Evolutionary conservation across 2,329 filamentous ascomycete species (phyloP).

Genomic region (Epichloe hybrida): DNA sequence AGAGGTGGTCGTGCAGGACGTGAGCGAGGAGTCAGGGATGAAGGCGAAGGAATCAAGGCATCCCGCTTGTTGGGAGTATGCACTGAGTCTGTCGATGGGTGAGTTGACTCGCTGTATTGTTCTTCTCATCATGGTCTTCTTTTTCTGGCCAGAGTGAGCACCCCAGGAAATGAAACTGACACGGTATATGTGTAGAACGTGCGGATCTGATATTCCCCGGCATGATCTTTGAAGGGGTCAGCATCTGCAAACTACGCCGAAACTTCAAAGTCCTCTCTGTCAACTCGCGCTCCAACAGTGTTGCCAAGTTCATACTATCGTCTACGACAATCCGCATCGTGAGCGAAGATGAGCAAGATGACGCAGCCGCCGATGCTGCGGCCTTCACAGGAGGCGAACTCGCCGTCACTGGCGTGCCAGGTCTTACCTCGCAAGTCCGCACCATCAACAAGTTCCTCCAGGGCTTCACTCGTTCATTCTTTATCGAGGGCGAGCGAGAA

Average conservation of each 20-base stretch:
- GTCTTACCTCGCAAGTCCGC: conserved; percentile 49
- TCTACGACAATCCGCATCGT: conserved; percentile 26
- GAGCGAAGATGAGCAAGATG: conserved; percentile 14
- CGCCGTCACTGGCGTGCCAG: conserved; percentile 46
- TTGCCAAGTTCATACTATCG: conserved; percentile 29
- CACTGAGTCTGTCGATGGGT: conserved; percentile 22
- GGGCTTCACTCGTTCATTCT: conserved; percentile 33
- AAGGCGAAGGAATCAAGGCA: conserved; percentile 17
- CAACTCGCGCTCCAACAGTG: conserved; percentile 30
- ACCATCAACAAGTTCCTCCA: conserved; percentile 54
- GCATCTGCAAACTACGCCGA: conserved; percentile 17
- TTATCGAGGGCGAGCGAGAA: conserved; percentile 17
- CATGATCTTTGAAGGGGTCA: conserved; percentile 52
- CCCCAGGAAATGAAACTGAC: background rate
- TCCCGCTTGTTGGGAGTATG: conserved; percentile 22
- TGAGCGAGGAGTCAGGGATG: conserved; percentile 27
- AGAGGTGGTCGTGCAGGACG: conserved; percentile 47
- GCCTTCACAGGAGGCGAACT: conserved; percentile 20
- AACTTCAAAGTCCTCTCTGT: conserved; percentile 45
- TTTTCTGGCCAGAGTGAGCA: too few species aligned
- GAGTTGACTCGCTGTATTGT: conserved; percentile 2
- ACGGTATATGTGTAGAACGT: conserved; percentile 27
- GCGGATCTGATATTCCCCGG: conserved; percentile 59
- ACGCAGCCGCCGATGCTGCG: conserved; percentile 7
- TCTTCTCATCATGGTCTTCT: background rate